Evolutionary conservation across 2,329 filamentous ascomycete genomes (phyloP), one percentile per base, ranked within the genome.

Genomic region (Setomelanomma holmii): DNA sequence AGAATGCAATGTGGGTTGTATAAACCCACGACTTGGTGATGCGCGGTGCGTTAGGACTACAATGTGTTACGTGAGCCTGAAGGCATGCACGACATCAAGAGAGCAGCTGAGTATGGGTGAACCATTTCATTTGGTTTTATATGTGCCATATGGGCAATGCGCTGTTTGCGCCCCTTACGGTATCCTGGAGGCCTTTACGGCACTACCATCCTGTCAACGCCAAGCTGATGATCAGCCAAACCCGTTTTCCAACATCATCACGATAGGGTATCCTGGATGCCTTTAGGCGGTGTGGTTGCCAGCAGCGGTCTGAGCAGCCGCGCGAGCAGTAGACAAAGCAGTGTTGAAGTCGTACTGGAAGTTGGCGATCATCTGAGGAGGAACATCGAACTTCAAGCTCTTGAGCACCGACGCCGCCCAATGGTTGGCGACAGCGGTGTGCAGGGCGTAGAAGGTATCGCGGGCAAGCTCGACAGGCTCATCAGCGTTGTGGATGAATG

Each of bases 381-480:
- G 43, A 19, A 46, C 49, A 6, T 51, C 20, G 10, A 49, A 27
- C 3, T 40, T 16, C 20, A 51, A 22, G 5, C 35, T 19, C 17
- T 51, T 21, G 19, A 42, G 19, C 8, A 40, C 19, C 11, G 45
- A 14, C n/a, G 53, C 17, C 6, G 7, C 39, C 19, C 44, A 43
- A 12, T 34, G 35, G 11, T 36, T 43, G 14, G 38, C 24, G 34
- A 62, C 44, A 12, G 58, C 57, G 12, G 19, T 33, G 11, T 43
- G 34, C 10, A 62, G 48, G 4, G 43, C 41, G 36, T 33, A n/a
- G 48, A 52, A 58, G 7, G 54, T 56, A 4, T 53, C 46, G 5
- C 34, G 40, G 14, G 50, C 45, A 5, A 56, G 34, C 2, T 40
- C 40, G 17, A 34, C 27, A 1, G 54, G 42, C 21, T 55, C 45